Conservation (phyloP, 2,329 filamentous ascomycete species). For the Aspergillus sergii region DNA sequence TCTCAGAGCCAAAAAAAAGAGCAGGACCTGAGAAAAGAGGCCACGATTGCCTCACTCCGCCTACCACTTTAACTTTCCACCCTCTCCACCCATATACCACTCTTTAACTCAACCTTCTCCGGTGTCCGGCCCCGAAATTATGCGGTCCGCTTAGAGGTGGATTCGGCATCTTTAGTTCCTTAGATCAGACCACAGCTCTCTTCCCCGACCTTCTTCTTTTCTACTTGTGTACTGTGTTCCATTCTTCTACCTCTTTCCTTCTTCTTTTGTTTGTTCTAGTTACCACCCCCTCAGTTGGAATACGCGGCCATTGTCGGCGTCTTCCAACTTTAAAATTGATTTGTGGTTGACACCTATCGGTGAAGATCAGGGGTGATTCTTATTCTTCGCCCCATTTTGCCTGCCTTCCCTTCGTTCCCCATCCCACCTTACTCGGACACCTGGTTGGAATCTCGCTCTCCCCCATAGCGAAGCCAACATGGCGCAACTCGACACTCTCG, state of each 20-base stretch:
- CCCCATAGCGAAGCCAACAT: constrained; percentile 53
- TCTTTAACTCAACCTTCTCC: constrained; percentile 7
- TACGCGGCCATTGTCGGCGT: neutral
- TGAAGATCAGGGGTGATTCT: neutral
- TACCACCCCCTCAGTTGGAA: constrained; percentile 7
- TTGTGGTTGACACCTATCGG: neutral
- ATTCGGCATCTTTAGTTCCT: constrained; percentile 17
- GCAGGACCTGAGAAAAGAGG: constrained; percentile 10
- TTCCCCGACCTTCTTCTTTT: constrained; percentile 13
- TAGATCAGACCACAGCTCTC: constrained; percentile 23
- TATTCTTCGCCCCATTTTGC: constrained; percentile 3
- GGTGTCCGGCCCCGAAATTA: constrained; percentile 17
- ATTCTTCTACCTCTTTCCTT: constrained; percentile 7
- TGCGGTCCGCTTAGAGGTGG: constrained; percentile 21
- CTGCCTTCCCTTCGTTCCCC: constrained; percentile 9
- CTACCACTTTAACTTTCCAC: constrained; percentile 5
- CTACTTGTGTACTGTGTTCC: constrained; percentile 11
- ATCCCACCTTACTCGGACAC: constrained; percentile 3
- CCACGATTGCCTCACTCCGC: constrained; percentile 15
- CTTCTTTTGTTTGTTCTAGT: constrained; percentile 2
- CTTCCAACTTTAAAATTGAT: neutral
- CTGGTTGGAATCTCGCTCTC: constrained; percentile 1
- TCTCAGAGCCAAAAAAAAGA: neutral
- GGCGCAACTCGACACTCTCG: constrained; percentile 95
- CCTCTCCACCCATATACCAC: constrained; percentile 5